A percentile compares a stretch with the other conserved stretches of the same genome.
These are phyloP conservation scores for Acanthochlamys bracteata DNA, from an alignment of 106 monocot species.

Conservation along the genomic window DNA sequence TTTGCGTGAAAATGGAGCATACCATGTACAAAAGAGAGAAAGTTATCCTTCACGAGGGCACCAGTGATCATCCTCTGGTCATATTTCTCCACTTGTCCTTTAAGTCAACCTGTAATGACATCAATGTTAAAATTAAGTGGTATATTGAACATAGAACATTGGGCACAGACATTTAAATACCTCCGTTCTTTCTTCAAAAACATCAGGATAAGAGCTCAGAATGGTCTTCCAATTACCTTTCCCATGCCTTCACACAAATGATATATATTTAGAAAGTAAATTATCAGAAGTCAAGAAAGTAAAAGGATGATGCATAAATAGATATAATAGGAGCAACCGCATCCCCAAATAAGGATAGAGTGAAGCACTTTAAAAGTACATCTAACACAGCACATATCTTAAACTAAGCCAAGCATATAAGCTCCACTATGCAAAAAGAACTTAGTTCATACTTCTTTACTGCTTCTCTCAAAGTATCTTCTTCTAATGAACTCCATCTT, in stretches of 20 bases:
- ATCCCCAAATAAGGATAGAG: too few species aligned
- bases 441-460: conserved; percentile 29
- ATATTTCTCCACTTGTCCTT: conserved; percentile 35
- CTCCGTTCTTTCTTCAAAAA: conserved; percentile 28
- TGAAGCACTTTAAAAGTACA: not conserved
- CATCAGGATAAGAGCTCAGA: conserved; percentile 13
- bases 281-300: not conserved
- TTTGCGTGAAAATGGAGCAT: too few species aligned
- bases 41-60: too few species aligned
- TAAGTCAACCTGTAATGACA: conserved; percentile 18
- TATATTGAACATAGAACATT: not conserved
- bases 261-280: not conserved
- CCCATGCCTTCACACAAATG: conserved; percentile 20
- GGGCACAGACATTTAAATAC: conserved; percentile 1
- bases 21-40: too few species aligned
- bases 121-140: not conserved
- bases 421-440: not conserved
- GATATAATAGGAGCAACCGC: too few species aligned
- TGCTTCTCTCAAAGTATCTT: conserved; percentile 39
- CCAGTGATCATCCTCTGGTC: conserved; percentile 2
- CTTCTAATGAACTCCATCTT: conserved; percentile 43
- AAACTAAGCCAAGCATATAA: not conserved
- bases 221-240: conserved; percentile 42
- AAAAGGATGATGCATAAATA: not conserved
- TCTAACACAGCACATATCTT: not conserved